These are phyloP conservation scores for Russula virescens DNA, from an alignment of 768 basidiomycete genomes.

Conservation along the genomic window DNA sequence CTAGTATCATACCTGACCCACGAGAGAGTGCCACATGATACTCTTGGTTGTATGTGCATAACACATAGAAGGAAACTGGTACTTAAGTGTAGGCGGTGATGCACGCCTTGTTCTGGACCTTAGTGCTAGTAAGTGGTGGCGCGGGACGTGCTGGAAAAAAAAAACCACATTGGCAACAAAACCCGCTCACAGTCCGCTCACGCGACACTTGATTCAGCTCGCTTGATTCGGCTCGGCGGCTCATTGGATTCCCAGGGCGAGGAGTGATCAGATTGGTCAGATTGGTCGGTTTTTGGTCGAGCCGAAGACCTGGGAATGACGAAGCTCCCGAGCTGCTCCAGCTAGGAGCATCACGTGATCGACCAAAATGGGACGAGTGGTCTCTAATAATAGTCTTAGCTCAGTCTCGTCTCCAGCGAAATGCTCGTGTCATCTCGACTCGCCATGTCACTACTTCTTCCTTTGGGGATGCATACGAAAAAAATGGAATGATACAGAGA, in stretches of 20 bases:
- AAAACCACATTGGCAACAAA: not conserved
- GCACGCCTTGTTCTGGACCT: not conserved
- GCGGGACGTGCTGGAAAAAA: not conserved
- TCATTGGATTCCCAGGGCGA: too few species aligned
- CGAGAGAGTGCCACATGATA: conserved; percentile 6
- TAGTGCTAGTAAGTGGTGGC: not conserved
- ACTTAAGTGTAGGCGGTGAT: not conserved
- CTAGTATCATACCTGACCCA: not conserved
- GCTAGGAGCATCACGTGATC: too few species aligned
- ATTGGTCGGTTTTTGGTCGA: too few species aligned
- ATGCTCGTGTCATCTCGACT: not conserved
- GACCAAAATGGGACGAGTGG: too few species aligned
- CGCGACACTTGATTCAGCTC: too few species aligned
- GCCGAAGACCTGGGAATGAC: too few species aligned
- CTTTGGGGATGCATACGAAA: conserved; percentile 94
- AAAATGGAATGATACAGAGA: conserved; percentile 99
- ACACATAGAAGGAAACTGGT: not conserved
- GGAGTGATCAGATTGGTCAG: too few species aligned
- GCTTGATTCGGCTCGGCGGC: too few species aligned
- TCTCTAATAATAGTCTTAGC: too few species aligned
- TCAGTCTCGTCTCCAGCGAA: conserved; percentile 1
- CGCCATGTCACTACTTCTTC: conserved; percentile 30
- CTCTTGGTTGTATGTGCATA: not conserved
- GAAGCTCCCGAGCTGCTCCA: too few species aligned
- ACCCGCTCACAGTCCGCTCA: too few species aligned